Percentiles rank a stretch among this genome's conserved stretches.
phyloP scores from a whole-genome alignment of 139 green algal genomes.

The Trebouxia sp. region DNA sequence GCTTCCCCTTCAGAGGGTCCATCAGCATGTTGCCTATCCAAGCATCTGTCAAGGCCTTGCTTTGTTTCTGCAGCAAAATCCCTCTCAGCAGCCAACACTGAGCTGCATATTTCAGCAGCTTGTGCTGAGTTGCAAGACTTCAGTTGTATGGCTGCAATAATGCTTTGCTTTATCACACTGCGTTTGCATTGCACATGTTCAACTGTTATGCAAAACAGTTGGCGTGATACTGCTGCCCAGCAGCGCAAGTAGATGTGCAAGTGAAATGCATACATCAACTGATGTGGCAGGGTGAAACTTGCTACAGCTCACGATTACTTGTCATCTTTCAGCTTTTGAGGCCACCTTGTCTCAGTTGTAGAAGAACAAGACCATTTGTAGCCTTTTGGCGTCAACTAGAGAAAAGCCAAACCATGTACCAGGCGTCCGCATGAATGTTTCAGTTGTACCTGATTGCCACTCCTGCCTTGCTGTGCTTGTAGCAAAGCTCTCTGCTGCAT shows the following conservation, averaged over 20 bases:
- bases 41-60: background rate
- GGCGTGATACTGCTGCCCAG: no score
- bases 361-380: no score
- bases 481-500: slow-evolving; percentile 20
- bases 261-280: no score
- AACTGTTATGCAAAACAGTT: no score
- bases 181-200: no score
- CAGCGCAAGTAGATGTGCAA: no score
- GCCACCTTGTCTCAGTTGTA: no score
- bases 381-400: background rate
- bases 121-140: background rate
- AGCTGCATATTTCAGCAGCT: background rate
- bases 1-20: slow-evolving; percentile 21
- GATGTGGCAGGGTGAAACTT: no score
- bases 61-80: background rate
- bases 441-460: background rate
- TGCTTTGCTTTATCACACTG: no score
- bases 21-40: slow-evolving; percentile 34
- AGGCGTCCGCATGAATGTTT: background rate
- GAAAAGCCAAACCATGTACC: background rate
- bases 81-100: background rate
- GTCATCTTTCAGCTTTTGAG: no score
- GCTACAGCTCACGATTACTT: no score
- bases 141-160: no score
- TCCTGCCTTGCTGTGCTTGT: background rate